Base-by-base conservation (phyloP, 1,139 yeast genomes). In the Pneumocystis sp. region DNA sequence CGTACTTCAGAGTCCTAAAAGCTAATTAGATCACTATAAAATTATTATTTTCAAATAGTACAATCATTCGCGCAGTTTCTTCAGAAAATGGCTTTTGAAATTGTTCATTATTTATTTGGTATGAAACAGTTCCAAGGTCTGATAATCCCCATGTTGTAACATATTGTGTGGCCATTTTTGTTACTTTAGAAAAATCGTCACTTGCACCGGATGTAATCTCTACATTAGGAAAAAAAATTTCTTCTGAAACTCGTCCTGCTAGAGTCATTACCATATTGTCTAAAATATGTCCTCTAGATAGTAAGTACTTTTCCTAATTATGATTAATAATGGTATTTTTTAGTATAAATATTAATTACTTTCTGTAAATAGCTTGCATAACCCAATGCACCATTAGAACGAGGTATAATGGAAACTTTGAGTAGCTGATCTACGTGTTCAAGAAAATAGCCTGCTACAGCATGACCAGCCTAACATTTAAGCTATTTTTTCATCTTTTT, bases 381-480 rank as follows among this genome's bases (percentile, higher is more conserved):
- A n/a, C 98, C 98, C 66, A 93, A 80, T 1, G 97, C 96, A 65
- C 96, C 96, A 77, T 86, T 90, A 10, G 97, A 97, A 74, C 97
- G 84, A 65, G 98, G 98, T 69, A 93, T 89, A 72, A 93, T 93
- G 6, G 97, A 89, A 21, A 93, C 98, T 77, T 93, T 93, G 70
- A 93, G 82, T 68, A 93, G 79, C 10, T 98, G 98, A 73, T 90
- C 96, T 1, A 97, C 96, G 76, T 82, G 82, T 76, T 85, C 83
- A 72, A 93, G 81, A 74, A 78, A 90, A 98, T 98, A 93, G 15
- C 98, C 98, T 77, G 97, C 91, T 67, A 93, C 85, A 3, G 98
- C 98, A 76, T 93, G 98, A 0, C 98, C 98, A 1, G 98, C 98
- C 57, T 50, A 25, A 50, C 12, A 50, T 3, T 25, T 25, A 29